phyloP scores from a whole-genome alignment of 2,329 filamentous ascomycete genomes.

The Arachnopeziza araneosa region DNA sequence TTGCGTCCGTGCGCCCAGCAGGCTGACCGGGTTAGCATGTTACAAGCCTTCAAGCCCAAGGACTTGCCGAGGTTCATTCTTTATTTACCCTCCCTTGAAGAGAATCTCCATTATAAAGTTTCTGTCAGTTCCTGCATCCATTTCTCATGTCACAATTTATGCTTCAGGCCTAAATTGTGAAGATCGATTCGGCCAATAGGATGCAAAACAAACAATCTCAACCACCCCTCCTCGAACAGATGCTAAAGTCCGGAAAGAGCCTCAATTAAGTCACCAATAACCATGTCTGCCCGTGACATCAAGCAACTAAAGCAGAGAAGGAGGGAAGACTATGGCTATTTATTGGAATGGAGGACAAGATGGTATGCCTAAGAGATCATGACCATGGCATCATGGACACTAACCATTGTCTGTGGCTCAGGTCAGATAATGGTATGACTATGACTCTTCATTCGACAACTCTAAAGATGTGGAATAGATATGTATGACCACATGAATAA shows the following conservation, averaged over 20 bases:
- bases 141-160: too few species aligned
- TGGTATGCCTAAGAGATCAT: neutral
- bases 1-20: too few species aligned
- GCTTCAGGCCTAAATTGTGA: too few species aligned
- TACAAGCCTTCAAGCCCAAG: too few species aligned
- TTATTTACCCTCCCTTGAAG: too few species aligned
- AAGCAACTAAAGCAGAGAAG: neutral
- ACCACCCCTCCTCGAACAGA: neutral
- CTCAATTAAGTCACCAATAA: neutral
- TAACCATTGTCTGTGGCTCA: neutral
- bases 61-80: too few species aligned
- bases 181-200: too few species aligned
- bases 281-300: neutral
- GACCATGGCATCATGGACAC: neutral
- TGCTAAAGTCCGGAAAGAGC: neutral
- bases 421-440: neutral
- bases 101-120: too few species aligned
- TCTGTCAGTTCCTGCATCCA: too few species aligned
- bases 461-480: neutral
- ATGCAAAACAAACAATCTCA: too few species aligned
- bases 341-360: neutral
- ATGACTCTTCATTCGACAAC: neutral
- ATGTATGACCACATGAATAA: constrained; percentile 89
- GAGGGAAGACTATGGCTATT: neutral
- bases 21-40: too few species aligned